phyloP scores from a whole-genome alignment of 73 alveolate species.

The Uronychia binucleata region DNA sequence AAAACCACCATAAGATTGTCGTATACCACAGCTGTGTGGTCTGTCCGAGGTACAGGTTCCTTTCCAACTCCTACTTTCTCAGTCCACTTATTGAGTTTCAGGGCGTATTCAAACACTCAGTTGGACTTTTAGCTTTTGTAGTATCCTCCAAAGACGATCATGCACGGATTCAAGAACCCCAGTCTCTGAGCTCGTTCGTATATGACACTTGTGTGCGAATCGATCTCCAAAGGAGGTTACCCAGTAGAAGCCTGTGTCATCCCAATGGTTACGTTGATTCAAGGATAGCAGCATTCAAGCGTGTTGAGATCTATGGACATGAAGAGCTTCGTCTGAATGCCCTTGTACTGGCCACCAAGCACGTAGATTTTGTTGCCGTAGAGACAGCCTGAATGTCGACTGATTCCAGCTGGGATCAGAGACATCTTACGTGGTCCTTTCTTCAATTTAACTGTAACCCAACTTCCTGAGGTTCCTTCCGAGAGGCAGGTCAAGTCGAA shows the following conservation, averaged over 20 bases:
- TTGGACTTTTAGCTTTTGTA: neutral
- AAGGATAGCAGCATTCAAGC: neutral
- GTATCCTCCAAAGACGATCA: conserved; percentile 32
- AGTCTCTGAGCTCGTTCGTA: no score
- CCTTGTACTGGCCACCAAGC: neutral
- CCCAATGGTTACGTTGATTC: no score
- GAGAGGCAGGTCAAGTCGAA: no score
- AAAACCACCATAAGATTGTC: neutral
- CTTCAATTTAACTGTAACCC: no score
- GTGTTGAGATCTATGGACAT: neutral
- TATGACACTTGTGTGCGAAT: neutral
- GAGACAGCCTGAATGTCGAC: neutral
- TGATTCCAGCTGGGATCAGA: no score
- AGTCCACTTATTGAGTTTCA: conserved; percentile 13
- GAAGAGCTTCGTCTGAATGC: neutral
- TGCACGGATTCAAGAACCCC: no score
- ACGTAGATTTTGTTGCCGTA: neutral
- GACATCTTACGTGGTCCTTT: no score
- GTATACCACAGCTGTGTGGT: conserved; percentile 18
- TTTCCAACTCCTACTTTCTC: neutral
- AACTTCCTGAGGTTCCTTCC: no score
- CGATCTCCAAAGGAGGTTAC: neutral
- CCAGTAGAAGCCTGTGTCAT: neutral
- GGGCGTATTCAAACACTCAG: conserved; percentile 11
- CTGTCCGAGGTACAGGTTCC: conserved; percentile 15